Conservation (phyloP, 768 basidiomycete genomes). For the Daedaleopsis nitida region DNA sequence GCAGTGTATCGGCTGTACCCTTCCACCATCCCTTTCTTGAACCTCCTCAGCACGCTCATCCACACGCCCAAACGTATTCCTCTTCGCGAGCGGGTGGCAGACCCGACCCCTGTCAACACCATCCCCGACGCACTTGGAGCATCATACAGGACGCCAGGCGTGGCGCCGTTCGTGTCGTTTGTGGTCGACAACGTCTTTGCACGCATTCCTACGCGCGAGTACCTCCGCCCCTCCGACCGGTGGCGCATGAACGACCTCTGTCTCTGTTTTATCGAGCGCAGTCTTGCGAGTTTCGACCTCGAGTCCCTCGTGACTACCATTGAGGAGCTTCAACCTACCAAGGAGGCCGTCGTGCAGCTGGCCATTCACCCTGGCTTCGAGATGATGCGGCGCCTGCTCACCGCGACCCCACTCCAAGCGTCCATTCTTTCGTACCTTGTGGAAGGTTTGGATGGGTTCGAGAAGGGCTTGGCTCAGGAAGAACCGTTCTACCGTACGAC, state of each 20-base stretch:
- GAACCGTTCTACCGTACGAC: conserved; percentile 73
- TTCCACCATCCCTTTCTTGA: conserved; percentile 85
- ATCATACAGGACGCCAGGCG: conserved; percentile 77
- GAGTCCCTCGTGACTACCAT: conserved; percentile 63
- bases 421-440: conserved; percentile 79
- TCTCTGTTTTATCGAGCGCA: conserved; percentile 82
- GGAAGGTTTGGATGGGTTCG: conserved; percentile 77
- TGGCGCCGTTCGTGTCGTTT: conserved; percentile 82
- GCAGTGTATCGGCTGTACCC: conserved; percentile 78
- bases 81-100: conserved; percentile 57
- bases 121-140: conserved; percentile 82
- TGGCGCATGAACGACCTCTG: conserved; percentile 89
- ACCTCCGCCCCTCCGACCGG: conserved; percentile 69
- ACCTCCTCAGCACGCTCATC: conserved; percentile 78
- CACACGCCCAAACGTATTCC: conserved; percentile 79
- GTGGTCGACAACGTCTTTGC: conserved; percentile 89
- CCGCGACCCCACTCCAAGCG: conserved; percentile 68
- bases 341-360: conserved; percentile 55
- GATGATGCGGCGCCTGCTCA: conserved; percentile 76
- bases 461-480: conserved; percentile 67
- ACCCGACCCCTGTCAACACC: conserved; percentile 66
- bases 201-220: conserved; percentile 75
- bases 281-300: conserved; percentile 79
- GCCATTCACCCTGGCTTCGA: conserved; percentile 87
- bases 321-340: conserved; percentile 54